Conservation (phyloP, 352 stramenopile genomes). For the Phytophthora hibernalis region DNA sequence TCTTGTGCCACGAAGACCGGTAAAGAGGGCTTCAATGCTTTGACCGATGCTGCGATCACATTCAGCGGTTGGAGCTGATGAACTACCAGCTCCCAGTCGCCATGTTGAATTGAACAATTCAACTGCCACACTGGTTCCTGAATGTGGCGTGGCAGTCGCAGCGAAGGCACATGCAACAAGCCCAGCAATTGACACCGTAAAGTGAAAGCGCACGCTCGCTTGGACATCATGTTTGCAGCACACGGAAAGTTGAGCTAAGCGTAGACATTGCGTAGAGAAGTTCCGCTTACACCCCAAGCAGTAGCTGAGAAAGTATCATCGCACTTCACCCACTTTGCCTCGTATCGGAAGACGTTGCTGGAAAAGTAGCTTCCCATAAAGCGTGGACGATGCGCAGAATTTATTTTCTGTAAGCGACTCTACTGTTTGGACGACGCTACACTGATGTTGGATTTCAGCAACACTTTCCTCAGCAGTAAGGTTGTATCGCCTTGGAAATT, state of each 20-base stretch:
- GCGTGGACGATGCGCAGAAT: background rate
- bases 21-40: conserved; percentile 9
- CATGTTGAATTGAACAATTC: conserved; percentile 23
- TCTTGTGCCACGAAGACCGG: conserved; percentile 19
- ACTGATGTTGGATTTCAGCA: conserved; percentile 62
- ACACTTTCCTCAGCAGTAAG: conserved; percentile 50
- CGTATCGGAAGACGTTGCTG: too few relatives aligned
- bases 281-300: background rate
- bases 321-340: background rate
- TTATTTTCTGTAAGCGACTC: conserved; percentile 3
- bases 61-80: background rate
- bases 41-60: conserved; percentile 17
- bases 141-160: conserved; percentile 25
- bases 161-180: background rate
- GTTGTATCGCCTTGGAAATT: conserved; percentile 57
- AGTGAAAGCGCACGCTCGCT: conserved; percentile 12
- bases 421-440: conserved; percentile 27
- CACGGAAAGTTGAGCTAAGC: conserved; percentile 5
- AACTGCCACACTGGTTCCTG: conserved; percentile 38
- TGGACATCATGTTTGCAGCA: conserved; percentile 11
- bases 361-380: background rate
- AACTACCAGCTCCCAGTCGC: conserved; percentile 6
- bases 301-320: background rate
- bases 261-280: background rate
- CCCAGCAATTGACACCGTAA: conserved; percentile 10